Conservation (phyloP, 2,329 filamentous ascomycete genomes). For the Cordyceps javanica region DNA sequence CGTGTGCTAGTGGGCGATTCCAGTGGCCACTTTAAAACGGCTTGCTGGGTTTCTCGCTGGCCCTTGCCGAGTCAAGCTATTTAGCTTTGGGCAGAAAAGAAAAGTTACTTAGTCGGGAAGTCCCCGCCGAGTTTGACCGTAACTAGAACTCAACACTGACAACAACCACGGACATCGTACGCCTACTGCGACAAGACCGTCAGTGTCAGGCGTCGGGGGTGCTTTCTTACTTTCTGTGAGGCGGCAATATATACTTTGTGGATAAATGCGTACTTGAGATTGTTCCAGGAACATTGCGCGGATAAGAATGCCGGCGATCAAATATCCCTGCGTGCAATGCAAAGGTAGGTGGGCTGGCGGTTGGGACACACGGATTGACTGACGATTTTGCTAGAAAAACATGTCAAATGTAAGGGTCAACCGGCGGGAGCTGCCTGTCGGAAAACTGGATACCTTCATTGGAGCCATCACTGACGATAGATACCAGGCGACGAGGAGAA, state of each 20-base stretch:
- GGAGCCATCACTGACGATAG: neutral
- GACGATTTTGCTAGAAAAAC: constrained; percentile 17
- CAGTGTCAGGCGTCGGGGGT: neutral
- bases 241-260: no score
- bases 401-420: constrained; percentile 19
- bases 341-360: constrained; percentile 16
- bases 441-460: neutral
- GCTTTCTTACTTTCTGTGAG: neutral
- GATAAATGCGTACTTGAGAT: neutral
- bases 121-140: constrained; percentile 5
- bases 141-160: neutral
- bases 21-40: neutral
- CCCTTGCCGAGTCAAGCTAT: neutral
- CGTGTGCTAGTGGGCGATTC: neutral
- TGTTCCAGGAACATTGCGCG: neutral
- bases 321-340: constrained; percentile 19
- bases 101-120: constrained; percentile 11
- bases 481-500: constrained; percentile 31
- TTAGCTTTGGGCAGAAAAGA: neutral
- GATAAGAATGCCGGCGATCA: constrained; percentile 18
- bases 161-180: neutral
- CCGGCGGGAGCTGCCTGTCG: neutral
- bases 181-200: neutral
- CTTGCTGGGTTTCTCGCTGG: neutral
- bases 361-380: neutral